Conservation (phyloP, 345 rosid species). For the Ricinus communis region DNA sequence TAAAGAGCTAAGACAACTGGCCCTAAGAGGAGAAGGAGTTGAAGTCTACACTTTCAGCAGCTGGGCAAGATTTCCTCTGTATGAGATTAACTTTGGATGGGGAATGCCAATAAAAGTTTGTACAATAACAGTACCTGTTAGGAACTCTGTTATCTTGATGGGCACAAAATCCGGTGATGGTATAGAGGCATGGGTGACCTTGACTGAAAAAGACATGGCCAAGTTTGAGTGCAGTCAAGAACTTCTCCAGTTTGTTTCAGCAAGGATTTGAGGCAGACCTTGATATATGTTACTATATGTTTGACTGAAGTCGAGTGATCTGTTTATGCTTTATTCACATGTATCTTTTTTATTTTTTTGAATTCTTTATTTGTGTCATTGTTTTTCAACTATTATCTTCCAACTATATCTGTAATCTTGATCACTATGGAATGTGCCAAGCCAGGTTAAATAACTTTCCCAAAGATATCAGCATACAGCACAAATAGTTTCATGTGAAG, state of each 20-base stretch:
- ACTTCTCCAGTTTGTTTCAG: constrained; percentile 10
- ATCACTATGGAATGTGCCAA: not conserved
- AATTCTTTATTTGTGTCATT: not conserved
- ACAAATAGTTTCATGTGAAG: too few relatives aligned
- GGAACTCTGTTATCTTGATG: constrained; percentile 16
- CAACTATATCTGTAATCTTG: not conserved
- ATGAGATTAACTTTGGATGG: constrained; percentile 17
- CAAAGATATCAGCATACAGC: too few relatives aligned
- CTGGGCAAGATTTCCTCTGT: constrained; percentile 12
- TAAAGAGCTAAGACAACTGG: constrained; percentile 3
- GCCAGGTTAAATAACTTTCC: too few relatives aligned
- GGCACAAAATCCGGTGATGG: constrained; percentile 7
- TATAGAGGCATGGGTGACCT: constrained; percentile 15
- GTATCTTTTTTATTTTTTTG: not conserved
- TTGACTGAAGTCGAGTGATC: not conserved
- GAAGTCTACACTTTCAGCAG: constrained; percentile 14
- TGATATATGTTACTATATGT: not conserved
- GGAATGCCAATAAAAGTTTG: constrained; percentile 13
- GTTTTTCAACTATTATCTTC: not conserved
- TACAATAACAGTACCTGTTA: constrained; percentile 15
- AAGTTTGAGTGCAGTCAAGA: not conserved
- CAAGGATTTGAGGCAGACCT: not conserved
- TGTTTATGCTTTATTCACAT: not conserved
- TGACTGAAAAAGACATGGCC: constrained; percentile 10
- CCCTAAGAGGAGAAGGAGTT: constrained; percentile 1